Conservation (phyloP, 1,284 basidiomycete genomes). For the Ustilago trichophora region DNA sequence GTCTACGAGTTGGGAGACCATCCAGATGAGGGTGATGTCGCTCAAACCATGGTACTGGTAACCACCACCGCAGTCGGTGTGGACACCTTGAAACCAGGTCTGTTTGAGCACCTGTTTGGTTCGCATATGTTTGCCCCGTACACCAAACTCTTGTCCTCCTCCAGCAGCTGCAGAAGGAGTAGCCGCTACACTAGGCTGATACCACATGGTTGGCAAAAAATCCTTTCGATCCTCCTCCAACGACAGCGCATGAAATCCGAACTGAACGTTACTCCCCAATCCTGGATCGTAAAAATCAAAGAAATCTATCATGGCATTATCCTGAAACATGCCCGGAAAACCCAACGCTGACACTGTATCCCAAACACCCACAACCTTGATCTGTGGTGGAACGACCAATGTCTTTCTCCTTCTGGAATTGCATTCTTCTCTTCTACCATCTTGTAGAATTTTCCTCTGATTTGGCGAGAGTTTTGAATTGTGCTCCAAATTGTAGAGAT, state of each 20-base stretch:
- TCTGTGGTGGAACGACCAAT: conserved; percentile 33
- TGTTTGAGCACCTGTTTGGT: conserved; percentile 57
- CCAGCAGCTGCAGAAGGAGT: background rate
- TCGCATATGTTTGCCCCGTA: conserved; percentile 19
- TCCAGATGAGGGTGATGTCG: conserved; percentile 61
- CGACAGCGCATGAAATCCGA: conserved; percentile 60
- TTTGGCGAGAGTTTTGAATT: conserved; percentile 1
- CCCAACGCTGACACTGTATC: conserved; percentile 52
- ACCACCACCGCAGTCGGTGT: conserved; percentile 62
- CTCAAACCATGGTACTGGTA: conserved; percentile 56
- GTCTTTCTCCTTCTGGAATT: background rate
- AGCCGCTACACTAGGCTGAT: conserved; percentile 8
- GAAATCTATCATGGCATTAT: conserved; percentile 37
- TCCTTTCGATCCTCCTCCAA: conserved; percentile 61
- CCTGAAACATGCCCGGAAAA: conserved; percentile 44
- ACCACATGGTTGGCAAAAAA: conserved; percentile 58
- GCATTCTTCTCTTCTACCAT: conserved; percentile 6
- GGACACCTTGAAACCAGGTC: conserved; percentile 62
- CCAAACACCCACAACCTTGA: conserved; percentile 54
- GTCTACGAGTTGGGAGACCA: conserved; percentile 55
- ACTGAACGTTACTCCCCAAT: conserved; percentile 54
- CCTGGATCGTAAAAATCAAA: conserved; percentile 62
- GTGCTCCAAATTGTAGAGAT: conserved; percentile 1
- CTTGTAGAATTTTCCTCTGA: background rate
- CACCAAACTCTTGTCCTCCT: background rate